phyloP scores from a whole-genome alignment of 2,329 filamentous ascomycete genomes.

The Nothophoma quercina region DNA sequence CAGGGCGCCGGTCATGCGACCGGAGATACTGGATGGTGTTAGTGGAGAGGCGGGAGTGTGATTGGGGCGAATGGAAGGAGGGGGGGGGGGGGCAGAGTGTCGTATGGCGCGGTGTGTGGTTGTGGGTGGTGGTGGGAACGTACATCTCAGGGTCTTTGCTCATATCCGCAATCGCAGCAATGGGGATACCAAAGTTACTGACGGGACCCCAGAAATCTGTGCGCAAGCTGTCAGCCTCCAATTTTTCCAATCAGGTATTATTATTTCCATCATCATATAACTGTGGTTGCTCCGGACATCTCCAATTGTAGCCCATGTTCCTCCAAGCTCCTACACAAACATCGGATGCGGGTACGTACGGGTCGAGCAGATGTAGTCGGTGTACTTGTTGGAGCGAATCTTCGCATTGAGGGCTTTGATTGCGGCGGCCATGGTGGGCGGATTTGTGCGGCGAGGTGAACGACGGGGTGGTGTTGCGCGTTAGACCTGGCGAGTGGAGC shows the following conservation, averaged over 20 bases:
- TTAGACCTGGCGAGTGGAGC: constrained; percentile 6
- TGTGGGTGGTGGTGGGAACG: constrained; percentile 17
- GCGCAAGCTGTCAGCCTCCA: constrained; percentile 15
- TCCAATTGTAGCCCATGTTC: background rate
- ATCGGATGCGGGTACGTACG: constrained; percentile 50
- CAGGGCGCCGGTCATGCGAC: constrained; percentile 68
- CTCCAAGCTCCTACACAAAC: background rate
- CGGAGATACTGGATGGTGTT: constrained; percentile 64
- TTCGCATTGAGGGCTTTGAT: constrained; percentile 62
- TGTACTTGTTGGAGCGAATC: constrained; percentile 59
- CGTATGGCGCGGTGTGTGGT: background rate
- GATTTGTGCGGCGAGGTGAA: constrained; percentile 14
- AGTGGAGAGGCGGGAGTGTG: background rate
- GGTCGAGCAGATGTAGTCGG: constrained; percentile 62
- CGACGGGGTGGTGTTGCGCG: constrained; percentile 15
- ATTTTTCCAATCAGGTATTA: too few relatives aligned
- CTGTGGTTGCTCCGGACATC: too few relatives aligned
- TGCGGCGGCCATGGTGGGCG: constrained; percentile 58
- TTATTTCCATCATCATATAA: too few relatives aligned
- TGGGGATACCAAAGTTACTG: constrained; percentile 62
- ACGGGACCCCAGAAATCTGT: constrained; percentile 62
- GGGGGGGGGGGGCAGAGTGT: background rate
- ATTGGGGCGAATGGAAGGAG: background rate
- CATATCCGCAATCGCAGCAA: constrained; percentile 62
- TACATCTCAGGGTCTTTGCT: constrained; percentile 63